Evolutionary conservation across 192 early-diverging fungal species (phyloP), one percentile per base, ranked within the genome.

Genomic region (Mortierella hygrophila): DNA sequence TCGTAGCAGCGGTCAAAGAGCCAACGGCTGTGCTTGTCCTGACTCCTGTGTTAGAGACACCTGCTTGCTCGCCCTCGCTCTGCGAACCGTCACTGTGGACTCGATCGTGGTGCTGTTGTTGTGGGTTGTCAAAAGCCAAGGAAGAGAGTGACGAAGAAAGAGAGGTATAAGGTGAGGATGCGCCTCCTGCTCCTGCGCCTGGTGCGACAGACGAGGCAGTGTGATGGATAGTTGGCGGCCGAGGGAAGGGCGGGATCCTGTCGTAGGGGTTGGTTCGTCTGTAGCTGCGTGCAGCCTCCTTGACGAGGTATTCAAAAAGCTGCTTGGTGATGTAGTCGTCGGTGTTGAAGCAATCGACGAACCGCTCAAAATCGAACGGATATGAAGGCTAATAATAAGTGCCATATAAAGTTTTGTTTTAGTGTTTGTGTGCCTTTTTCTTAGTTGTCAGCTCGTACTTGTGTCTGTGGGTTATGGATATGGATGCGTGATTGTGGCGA

Each of bases 231-330:
- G 73, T 74, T 37, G 29, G 23, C 21, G 47, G 73, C 16, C 73
- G 15, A 54, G 35, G 52, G 23, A 63, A 21, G 35, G 44, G 32
- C 21, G 72, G 18, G 54, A 40, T 32, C 46, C 29, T 20, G 49
- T 47, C 47, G n/a, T 16, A 42, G 16, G 76, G 63, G 52, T 78
- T 46, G 20, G 77, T 0, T 55, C 29, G 23, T 63, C 77, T 35
- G 77, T 71, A 71, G 15, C 47, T 68, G 46, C 46, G 42, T 32
- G 77, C 77, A 29, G 69, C 44, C 16, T 78, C 77, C 70, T 55
- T 70, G 42, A 78, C 77, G 1, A 78, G 69, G 16, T 47, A 78
- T 8, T 52, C 70, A 71, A 78, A 78, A n/a, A 78, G 52, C 10
- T 71, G 46, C 32, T 78, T 68, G 10, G 70, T 78, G 65, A 78